Percentiles rank a stretch among this genome's conserved stretches.
phyloP scores from a whole-genome alignment of 805 yeast genomes.

The Teunomyces pallodes region DNA sequence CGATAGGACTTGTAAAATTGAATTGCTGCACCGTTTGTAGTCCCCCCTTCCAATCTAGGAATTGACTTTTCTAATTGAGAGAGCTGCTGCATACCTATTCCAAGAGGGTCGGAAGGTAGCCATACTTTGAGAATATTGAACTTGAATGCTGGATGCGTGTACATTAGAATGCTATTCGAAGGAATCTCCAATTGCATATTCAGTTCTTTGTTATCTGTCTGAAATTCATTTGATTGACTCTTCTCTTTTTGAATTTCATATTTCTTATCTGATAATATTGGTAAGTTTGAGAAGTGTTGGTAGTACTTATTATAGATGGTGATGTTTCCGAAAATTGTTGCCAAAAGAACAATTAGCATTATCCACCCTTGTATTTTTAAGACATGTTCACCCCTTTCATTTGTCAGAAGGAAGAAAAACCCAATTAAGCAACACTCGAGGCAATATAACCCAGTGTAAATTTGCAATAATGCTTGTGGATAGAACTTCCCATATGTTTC shows the following conservation, averaged over 20 bases:
- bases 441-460: slow-evolving; percentile 80
- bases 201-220: neutral
- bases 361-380: slow-evolving; percentile 49
- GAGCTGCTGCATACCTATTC: slow-evolving; percentile 24
- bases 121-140: slow-evolving; percentile 37
- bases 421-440: slow-evolving; percentile 79
- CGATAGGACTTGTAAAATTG: slow-evolving; percentile 10
- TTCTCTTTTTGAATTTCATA: neutral
- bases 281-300: slow-evolving; percentile 28
- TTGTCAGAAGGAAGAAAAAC: slow-evolving; percentile 59
- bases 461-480: slow-evolving; percentile 70
- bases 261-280: slow-evolving; percentile 22
- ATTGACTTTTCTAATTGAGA: slow-evolving; percentile 14
- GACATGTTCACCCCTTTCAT: slow-evolving; percentile 42
- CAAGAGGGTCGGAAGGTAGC: slow-evolving; percentile 38
- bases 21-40: slow-evolving; percentile 25
- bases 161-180: slow-evolving; percentile 23
- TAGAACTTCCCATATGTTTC: slow-evolving; percentile 72
- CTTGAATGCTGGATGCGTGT: slow-evolving; percentile 38
- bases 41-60: slow-evolving; percentile 18
- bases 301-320: slow-evolving; percentile 44
- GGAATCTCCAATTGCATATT: slow-evolving; percentile 11
- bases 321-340: slow-evolving; percentile 58
- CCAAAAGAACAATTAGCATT: slow-evolving; percentile 49
- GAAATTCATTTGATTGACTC: neutral